Evolutionary conservation across 768 basidiomycete genomes (phyloP).

Genomic region (Naganishia antarctica): DNA sequence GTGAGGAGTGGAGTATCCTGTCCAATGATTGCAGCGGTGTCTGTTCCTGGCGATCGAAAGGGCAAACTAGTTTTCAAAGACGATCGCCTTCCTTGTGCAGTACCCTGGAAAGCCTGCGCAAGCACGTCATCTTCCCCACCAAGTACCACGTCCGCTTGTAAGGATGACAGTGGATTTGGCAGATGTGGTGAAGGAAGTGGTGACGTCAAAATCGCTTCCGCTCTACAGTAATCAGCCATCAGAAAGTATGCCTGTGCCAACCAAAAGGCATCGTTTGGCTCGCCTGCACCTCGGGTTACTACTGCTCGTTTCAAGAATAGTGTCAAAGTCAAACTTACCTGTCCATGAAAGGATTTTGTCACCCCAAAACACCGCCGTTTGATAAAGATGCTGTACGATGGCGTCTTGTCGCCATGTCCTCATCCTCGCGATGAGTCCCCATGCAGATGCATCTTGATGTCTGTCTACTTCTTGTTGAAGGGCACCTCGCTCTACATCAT

Average conservation of each 20-base stretch:
- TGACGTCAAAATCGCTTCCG: slow-evolving; percentile 82
- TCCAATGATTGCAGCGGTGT: too few species aligned
- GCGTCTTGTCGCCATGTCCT: slow-evolving; percentile 95
- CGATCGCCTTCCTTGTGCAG: too few species aligned
- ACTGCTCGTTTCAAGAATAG: slow-evolving; percentile 4
- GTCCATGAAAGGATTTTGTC: slow-evolving; percentile 96
- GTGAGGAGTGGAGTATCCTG: too few species aligned
- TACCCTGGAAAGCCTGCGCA: neutral
- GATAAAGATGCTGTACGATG: slow-evolving; percentile 95
- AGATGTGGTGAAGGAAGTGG: slow-evolving; percentile 61
- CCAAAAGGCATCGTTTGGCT: slow-evolving; percentile 99
- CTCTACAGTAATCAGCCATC: slow-evolving; percentile 89
- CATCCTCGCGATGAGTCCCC: slow-evolving; percentile 92
- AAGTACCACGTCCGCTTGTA: neutral
- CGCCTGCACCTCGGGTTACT: slow-evolving; percentile 56
- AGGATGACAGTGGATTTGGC: slow-evolving; percentile 22
- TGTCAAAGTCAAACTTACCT: slow-evolving; percentile 55
- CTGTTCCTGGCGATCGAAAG: too few species aligned
- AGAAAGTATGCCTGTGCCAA: slow-evolving; percentile 96
- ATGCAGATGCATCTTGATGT: slow-evolving; percentile 43
- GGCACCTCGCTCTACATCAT: too few species aligned
- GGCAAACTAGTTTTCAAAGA: too few species aligned
- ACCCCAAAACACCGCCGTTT: slow-evolving; percentile 97
- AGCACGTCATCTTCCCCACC: too few species aligned
- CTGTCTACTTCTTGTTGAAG: neutral